Evolutionary conservation across 805 yeast species (phyloP).

Genomic region (Yamadazyma tumulicola): DNA sequence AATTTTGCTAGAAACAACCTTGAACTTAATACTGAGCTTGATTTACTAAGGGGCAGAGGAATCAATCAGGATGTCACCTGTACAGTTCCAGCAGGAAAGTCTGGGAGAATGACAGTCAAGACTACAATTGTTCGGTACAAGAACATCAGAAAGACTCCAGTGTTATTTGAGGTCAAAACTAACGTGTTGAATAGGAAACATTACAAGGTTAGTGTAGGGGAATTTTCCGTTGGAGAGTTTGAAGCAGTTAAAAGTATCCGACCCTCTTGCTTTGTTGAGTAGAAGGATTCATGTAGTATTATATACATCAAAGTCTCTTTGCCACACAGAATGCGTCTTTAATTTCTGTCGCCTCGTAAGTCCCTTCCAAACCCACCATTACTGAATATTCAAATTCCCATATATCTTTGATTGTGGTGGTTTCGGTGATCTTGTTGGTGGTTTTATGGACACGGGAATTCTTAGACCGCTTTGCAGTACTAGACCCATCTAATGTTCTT

Average conservation of each 20-base stretch:
- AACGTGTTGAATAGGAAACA: not conserved
- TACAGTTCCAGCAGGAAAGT: slow-evolving; percentile 5
- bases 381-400: slow-evolving; percentile 66
- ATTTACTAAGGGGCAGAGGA: slow-evolving; percentile 3
- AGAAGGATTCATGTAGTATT: not conserved
- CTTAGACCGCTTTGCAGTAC: slow-evolving; percentile 32
- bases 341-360: slow-evolving; percentile 89
- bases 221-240: not conserved
- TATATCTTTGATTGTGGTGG: slow-evolving; percentile 58
- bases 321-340: slow-evolving; percentile 73
- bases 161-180: not conserved
- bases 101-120: slow-evolving; percentile 5
- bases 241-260: not conserved
- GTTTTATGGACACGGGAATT: slow-evolving; percentile 13
- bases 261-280: not conserved
- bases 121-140: slow-evolving; percentile 1
- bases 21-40: slow-evolving; percentile 4
- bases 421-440: slow-evolving; percentile 17
- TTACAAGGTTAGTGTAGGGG: not conserved
- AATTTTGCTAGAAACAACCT: not conserved
- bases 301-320: slow-evolving; percentile 6
- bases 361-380: slow-evolving; percentile 82
- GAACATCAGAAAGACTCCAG: not conserved
- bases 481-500: slow-evolving; percentile 42
- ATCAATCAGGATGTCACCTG: slow-evolving; percentile 4